These are phyloP conservation scores for Stephania cephalantha DNA, from an alignment of 164 flowering plant species.

Conservation along the genomic window DNA sequence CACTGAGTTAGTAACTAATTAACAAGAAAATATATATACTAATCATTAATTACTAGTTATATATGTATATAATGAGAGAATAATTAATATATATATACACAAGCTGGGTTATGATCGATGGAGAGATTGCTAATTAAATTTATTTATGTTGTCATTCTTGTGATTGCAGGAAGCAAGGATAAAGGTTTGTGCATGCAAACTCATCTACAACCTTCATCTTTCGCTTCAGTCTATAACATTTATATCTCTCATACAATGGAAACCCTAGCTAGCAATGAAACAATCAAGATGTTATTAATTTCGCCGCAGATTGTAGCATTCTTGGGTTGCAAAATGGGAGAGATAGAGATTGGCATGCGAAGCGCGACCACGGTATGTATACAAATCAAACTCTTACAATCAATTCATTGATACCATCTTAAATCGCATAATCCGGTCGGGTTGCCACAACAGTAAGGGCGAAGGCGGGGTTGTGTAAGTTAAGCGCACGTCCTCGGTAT, in stretches of 20 bases:
- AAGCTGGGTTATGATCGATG: background rate
- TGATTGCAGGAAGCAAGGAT: conserved; percentile 65
- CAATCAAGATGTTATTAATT: background rate
- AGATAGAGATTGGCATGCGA: conserved; percentile 68
- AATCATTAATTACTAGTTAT: no score
- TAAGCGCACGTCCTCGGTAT: no score
- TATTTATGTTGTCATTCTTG: background rate
- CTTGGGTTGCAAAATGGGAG: conserved; percentile 67
- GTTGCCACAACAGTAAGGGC: no score
- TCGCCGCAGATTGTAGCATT: conserved; percentile 47
- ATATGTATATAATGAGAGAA: no score
- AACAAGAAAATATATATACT: no score
- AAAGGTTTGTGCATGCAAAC: conserved; percentile 38
- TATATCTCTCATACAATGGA: background rate
- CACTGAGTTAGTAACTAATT: background rate
- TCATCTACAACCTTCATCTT: background rate
- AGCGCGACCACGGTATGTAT: conserved; percentile 28
- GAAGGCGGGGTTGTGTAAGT: no score
- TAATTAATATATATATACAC: background rate
- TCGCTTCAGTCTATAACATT: background rate
- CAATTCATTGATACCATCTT: background rate
- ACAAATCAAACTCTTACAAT: background rate
- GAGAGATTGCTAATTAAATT: background rate
- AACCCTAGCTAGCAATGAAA: background rate
- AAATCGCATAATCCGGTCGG: no score